A percentile compares a stretch with the other conserved stretches of the same genome.
phyloP scores from a whole-genome alignment of 257 asterid species.

The Paulownia fortunei region DNA sequence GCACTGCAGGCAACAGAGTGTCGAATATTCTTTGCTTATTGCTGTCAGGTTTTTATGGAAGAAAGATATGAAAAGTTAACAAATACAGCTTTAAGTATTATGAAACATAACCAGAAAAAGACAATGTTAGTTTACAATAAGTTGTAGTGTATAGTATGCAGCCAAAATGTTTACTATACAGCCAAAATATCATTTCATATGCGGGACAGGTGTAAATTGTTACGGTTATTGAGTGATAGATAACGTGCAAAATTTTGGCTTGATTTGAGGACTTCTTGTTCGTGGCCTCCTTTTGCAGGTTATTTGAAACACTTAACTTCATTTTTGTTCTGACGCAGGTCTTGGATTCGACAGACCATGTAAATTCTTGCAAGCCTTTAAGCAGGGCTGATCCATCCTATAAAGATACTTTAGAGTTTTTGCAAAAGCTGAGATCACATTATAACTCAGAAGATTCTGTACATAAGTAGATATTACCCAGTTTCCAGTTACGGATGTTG shows the following conservation, averaged over 20 bases:
- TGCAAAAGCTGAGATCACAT: slow-evolving; percentile 75
- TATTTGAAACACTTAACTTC: neutral
- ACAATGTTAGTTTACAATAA: neutral
- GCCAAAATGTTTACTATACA: too few species aligned
- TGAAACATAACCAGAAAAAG: neutral
- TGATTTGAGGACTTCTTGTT: neutral
- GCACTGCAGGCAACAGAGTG: neutral
- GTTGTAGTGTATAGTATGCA: neutral
- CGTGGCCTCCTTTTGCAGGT: slow-evolving; percentile 7
- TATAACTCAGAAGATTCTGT: slow-evolving; percentile 35
- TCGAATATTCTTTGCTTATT: neutral
- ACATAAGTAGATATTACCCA: slow-evolving; percentile 17
- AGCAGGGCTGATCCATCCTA: slow-evolving; percentile 88
- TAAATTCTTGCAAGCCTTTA: slow-evolving; percentile 95
- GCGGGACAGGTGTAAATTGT: neutral
- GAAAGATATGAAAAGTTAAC: neutral
- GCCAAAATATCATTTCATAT: neutral
- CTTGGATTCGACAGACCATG: slow-evolving; percentile 94
- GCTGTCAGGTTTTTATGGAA: neutral
- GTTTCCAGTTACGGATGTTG: neutral
- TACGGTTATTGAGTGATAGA: neutral
- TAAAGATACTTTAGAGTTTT: slow-evolving; percentile 77
- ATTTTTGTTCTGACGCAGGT: slow-evolving; percentile 56
- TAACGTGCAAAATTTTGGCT: neutral
- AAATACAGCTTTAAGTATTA: neutral